Percentiles rank a stretch among this genome's conserved stretches.
Conservation (phyloP, 305 asterid species). For the Fraxinus dipetala region DNA sequence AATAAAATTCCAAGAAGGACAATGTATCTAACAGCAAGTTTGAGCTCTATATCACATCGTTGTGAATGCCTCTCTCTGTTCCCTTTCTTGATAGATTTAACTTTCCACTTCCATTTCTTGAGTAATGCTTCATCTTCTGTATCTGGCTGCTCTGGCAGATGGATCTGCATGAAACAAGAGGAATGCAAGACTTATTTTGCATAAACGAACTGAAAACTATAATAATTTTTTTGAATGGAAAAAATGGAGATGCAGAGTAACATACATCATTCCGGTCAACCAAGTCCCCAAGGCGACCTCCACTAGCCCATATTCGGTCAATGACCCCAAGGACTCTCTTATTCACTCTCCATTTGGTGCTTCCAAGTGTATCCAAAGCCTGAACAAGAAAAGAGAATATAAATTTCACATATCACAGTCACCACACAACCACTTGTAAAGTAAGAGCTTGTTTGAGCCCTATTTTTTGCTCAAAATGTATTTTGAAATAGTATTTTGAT, state of each 20-base stretch:
- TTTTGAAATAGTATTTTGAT: too few relatives aligned
- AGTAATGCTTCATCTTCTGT: slow-evolving; percentile 71
- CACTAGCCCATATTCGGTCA: slow-evolving; percentile 91
- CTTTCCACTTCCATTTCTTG: slow-evolving; percentile 89
- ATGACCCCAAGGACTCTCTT: slow-evolving; percentile 69
- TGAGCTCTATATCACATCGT: slow-evolving; percentile 92
- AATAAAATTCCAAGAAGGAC: slow-evolving; percentile 7
- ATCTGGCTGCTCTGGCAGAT: slow-evolving; percentile 77
- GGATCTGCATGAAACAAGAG: slow-evolving; percentile 41
- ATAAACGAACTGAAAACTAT: not conserved
- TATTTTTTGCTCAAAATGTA: too few relatives aligned
- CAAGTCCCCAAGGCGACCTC: slow-evolving; percentile 79
- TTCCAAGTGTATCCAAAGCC: slow-evolving; percentile 97
- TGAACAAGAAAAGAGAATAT: slow-evolving; percentile 30
- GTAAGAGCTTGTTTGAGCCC: too few relatives aligned
- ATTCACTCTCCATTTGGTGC: slow-evolving; percentile 90
- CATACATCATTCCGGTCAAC: slow-evolving; percentile 87
- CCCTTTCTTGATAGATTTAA: slow-evolving; percentile 63
- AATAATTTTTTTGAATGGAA: not conserved
- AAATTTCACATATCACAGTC: slow-evolving; percentile 3
- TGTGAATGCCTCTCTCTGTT: slow-evolving; percentile 92
- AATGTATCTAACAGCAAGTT: slow-evolving; percentile 71
- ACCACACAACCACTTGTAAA: slow-evolving; percentile 1
- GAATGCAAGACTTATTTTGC: slow-evolving; percentile 9
- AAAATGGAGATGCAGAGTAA: slow-evolving; percentile 18